phyloP scores from a whole-genome alignment of 2,329 filamentous ascomycete species.

The Helminthosporium solani region DNA sequence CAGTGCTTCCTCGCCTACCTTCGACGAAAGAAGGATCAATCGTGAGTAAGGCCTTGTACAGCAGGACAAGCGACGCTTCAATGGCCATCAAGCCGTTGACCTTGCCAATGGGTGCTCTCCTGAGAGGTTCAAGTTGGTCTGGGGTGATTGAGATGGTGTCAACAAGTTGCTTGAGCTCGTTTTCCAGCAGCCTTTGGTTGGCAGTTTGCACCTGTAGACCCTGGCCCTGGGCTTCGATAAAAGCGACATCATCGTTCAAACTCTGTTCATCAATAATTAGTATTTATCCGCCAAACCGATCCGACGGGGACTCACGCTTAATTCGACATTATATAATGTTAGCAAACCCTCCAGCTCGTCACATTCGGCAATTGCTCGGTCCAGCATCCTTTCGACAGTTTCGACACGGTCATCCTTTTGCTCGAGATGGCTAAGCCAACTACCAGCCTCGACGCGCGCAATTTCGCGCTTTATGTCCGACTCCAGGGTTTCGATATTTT shows the following conservation, averaged over 20 bases:
- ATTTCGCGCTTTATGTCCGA: constrained; percentile 82
- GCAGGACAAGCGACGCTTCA: constrained; percentile 71
- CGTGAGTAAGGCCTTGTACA: constrained; percentile 91
- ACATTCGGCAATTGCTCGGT: constrained; percentile 88
- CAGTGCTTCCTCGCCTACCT: constrained; percentile 45
- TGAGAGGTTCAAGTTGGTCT: constrained; percentile 71
- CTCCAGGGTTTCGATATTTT: constrained; percentile 78
- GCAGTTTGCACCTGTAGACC: constrained; percentile 95
- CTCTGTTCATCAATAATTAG: constrained; percentile 58
- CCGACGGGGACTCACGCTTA: constrained; percentile 65
- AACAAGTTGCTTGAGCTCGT: constrained; percentile 84
- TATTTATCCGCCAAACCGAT: constrained; percentile 13
- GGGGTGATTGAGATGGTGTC: constrained; percentile 86
- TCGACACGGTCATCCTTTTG: constrained; percentile 89
- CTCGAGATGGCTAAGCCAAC: constrained; percentile 80
- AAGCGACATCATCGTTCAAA: constrained; percentile 90
- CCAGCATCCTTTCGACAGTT: constrained; percentile 80
- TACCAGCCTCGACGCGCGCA: constrained; percentile 85
- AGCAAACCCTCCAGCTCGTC: constrained; percentile 94
- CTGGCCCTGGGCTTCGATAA: constrained; percentile 96
- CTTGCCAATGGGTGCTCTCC: constrained; percentile 71
- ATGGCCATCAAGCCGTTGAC: constrained; percentile 71
- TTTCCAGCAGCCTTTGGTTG: constrained; percentile 91
- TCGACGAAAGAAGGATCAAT: constrained; percentile 80
- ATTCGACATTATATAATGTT: constrained; percentile 90